phyloP scores from a whole-genome alignment of 306 rosid species.

The Trichosanthes cucumerina region DNA sequence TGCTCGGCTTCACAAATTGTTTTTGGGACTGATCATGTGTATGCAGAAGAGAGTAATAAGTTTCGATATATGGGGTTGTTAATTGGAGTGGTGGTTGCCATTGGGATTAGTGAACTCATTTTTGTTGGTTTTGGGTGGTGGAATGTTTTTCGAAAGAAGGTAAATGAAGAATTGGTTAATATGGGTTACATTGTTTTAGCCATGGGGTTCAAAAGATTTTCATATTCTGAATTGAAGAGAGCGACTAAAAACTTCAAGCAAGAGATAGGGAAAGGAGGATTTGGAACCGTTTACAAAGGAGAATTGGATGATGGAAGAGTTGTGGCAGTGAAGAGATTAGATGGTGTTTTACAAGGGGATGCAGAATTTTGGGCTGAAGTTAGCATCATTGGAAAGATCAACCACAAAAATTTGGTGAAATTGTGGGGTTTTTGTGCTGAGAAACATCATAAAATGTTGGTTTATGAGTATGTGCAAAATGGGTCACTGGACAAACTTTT shows the following conservation, averaged over 20 bases:
- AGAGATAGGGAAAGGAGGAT: conserved; percentile 27
- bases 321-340: conserved; percentile 35
- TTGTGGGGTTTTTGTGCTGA: conserved; percentile 32
- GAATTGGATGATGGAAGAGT: conserved; percentile 21
- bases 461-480: conserved; percentile 24
- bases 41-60: conserved; percentile 6
- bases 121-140: conserved; percentile 25
- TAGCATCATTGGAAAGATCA: conserved; percentile 31
- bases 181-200: conserved; percentile 29
- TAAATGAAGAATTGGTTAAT: conserved; percentile 14
- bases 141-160: conserved; percentile 12
- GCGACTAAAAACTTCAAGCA: conserved; percentile 24
- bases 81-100: conserved; percentile 15
- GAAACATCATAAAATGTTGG: conserved; percentile 24
- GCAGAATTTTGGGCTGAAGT: conserved; percentile 41
- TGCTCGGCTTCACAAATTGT: conserved; percentile 10
- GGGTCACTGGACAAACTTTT: conserved; percentile 28
- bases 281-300: conserved; percentile 26
- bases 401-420: conserved; percentile 33
- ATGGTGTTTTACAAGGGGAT: conserved; percentile 29
- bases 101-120: conserved; percentile 17
- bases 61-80: conserved; percentile 13
- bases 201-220: conserved; percentile 26
- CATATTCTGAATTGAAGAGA: conserved; percentile 15
- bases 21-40: neutral